Evolutionary conservation across 2,329 filamentous ascomycete genomes (phyloP), one percentile per base, ranked within the genome.

Genomic region (Phaeophleospora eucalypticola): DNA sequence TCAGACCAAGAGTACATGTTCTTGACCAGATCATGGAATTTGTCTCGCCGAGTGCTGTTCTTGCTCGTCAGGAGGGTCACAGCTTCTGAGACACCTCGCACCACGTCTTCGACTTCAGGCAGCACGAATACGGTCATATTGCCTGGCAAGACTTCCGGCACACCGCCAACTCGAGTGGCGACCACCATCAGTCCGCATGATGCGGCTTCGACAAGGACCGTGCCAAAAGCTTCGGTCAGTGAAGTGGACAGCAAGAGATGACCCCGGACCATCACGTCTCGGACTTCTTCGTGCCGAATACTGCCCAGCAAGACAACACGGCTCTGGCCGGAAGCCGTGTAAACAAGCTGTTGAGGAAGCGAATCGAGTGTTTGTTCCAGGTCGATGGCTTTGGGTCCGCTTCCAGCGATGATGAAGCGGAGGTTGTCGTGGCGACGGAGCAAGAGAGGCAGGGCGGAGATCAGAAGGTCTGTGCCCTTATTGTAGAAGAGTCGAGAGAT

Each of bases 1-100:
- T 98, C 91, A 20, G 87, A 87, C 93, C 93, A 98, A 1, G 89
- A 95, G 71, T 98, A 98, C 93, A 97, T 97, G 73, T 87, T 87
- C 68, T 91, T 89, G 53, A 98, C 93, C 68, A 97, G 87, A 57
- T 95, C 91, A 65, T 98, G 93, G 64, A 98, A 98, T 35, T 85
- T 81, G 65, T 97, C 91, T 1, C 93, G 95, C 53, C 89, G 83
- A 20, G 98, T 86, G 4, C 46, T 56, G 6, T 49, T 48, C 4
- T 48, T 46, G 58, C 90, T 91, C 36, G 91, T 83, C 46, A 98
- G 77, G 21, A 87, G 85, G 0, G 83, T 85, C 52, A 98, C 97
- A 15, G 94, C 93, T 56, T 84, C 85, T 15, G 88, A 87, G 0
- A 94, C 96, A 3, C 91, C 93, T 35, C 82, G 77, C 0, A 98